Evolutionary conservation across 805 yeast species (phyloP).

Genomic region (Saccharomycopsis babjevae): DNA sequence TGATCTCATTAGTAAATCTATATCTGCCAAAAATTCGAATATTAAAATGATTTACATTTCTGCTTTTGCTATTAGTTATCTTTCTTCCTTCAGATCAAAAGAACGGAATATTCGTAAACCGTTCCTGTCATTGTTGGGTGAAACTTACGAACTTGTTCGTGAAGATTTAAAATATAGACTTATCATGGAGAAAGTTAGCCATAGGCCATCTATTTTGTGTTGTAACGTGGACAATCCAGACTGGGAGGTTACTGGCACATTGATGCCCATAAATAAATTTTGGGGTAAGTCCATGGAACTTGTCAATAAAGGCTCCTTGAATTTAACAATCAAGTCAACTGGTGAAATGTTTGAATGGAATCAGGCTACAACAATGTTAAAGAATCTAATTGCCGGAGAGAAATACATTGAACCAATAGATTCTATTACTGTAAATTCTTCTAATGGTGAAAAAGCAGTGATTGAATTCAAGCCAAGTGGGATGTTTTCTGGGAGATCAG

Average conservation of each 20-base stretch:
- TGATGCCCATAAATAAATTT: conserved; percentile 73
- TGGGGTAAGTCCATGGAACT: conserved; percentile 94
- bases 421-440: conserved; percentile 52
- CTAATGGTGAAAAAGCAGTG: conserved; percentile 58
- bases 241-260: conserved; percentile 62
- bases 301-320: conserved; percentile 59
- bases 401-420: conserved; percentile 83
- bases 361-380: conserved; percentile 73
- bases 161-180: conserved; percentile 71
- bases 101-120: conserved; percentile 79
- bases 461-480: conserved; percentile 74
- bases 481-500: conserved; percentile 79
- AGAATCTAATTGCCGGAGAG: conserved; percentile 90
- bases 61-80: conserved; percentile 67
- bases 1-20: conserved; percentile 52
- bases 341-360: conserved; percentile 70
- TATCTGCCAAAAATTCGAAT: conserved; percentile 32
- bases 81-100: conserved; percentile 64
- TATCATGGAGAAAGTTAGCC: conserved; percentile 77
- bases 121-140: conserved; percentile 89
- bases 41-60: conserved; percentile 62
- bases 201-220: conserved; percentile 82
- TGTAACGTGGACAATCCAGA: conserved; percentile 57
- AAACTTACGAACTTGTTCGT: conserved; percentile 81
- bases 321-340: conserved; percentile 42